phyloP scores from a whole-genome alignment of 805 yeast genomes.

The Saturnispora silvae region DNA sequence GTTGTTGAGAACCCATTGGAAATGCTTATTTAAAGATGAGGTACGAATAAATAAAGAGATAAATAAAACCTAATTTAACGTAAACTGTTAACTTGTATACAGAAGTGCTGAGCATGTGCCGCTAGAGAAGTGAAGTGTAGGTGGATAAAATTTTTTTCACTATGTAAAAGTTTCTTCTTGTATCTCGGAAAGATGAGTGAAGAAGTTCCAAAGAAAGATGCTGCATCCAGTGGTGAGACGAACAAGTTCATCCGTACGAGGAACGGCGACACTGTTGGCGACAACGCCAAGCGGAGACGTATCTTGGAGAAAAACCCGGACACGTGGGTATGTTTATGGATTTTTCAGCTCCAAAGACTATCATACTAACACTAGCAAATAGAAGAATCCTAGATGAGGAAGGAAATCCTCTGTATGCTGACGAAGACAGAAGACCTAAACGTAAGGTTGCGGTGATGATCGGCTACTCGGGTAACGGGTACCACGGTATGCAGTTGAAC shows the following conservation, averaged over 20 bases:
- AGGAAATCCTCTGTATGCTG: constrained; percentile 46
- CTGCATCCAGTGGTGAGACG: not conserved
- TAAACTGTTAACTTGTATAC: no score
- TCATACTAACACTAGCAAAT: constrained; percentile 3
- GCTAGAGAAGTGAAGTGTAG: no score
- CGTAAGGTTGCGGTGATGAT: constrained; percentile 81
- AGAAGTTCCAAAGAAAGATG: no score
- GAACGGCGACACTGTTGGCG: constrained; percentile 20
- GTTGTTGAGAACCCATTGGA: constrained; percentile 94
- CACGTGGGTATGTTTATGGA: constrained; percentile 47
- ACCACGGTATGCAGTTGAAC: constrained; percentile 91
- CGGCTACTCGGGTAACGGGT: constrained; percentile 95
- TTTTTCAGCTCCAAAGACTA: not conserved
- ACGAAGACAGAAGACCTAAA: constrained; percentile 64
- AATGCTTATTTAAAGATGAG: constrained; percentile 68
- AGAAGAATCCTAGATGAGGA: constrained; percentile 45
- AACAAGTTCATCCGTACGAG: constrained; percentile 7
- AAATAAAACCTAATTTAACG: no score
- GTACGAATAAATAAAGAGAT: no score
- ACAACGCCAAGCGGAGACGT: constrained; percentile 23
- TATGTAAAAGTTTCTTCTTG: no score
- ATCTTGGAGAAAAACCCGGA: constrained; percentile 25
- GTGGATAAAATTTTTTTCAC: no score
- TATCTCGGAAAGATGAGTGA: no score
- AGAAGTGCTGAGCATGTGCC: no score